A percentile compares a stretch with the other conserved stretches of the same genome.
phyloP scores from a whole-genome alignment of 2,329 filamentous ascomycete species.

The Stachybotrys elegans region DNA sequence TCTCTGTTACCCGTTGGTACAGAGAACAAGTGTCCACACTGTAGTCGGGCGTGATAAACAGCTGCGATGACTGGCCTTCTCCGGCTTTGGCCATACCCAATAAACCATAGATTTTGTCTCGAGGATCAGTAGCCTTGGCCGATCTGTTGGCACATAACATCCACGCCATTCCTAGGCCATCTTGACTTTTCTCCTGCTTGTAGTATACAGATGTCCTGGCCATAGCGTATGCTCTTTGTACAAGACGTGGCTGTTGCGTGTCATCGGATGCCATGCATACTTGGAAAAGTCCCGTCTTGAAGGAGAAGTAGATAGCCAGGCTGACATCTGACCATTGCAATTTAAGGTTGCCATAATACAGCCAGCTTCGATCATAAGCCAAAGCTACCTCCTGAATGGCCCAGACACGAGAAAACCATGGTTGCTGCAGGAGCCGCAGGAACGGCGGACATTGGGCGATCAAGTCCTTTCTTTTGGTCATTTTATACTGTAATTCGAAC shows the following conservation, averaged over 20 bases:
- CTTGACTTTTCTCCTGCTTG: not conserved
- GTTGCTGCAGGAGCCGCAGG: not conserved
- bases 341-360: not conserved
- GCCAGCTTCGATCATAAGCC: not conserved
- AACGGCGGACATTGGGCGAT: not conserved
- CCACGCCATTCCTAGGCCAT: not conserved
- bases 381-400: not conserved
- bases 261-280: not conserved
- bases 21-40: not conserved
- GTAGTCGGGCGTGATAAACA: conserved; percentile 4
- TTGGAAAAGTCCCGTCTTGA: not conserved
- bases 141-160: not conserved
- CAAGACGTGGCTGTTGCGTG: not conserved
- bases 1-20: conserved; percentile 2
- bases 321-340: not conserved
- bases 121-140: not conserved
- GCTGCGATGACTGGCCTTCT: not conserved
- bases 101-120: not conserved
- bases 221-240: not conserved
- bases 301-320: not conserved
- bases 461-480: not conserved
- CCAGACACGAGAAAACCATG: conserved; percentile 1
- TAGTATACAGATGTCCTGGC: not conserved
- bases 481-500: not conserved
- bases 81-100: not conserved